phyloP scores from a whole-genome alignment of 306 rosid species.

The Pachyrhizus erosus region DNA sequence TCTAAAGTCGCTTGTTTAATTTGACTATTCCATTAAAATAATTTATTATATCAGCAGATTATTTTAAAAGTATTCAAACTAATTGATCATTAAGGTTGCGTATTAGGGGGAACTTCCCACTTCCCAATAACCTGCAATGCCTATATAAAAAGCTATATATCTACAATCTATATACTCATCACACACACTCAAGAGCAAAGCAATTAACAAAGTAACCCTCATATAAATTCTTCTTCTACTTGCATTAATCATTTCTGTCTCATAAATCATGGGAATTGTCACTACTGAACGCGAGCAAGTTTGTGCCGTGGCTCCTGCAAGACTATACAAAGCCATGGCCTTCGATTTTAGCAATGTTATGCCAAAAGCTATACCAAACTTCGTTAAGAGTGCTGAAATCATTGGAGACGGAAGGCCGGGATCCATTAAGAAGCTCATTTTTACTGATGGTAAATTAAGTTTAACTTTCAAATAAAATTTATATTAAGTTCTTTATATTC shows the following conservation, averaged over 20 bases:
- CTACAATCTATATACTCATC: not conserved
- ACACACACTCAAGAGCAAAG: not conserved
- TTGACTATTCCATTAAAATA: not conserved
- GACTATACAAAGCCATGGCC: slow-evolving; percentile 52
- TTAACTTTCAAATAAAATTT: not conserved
- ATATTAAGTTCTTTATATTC: not conserved
- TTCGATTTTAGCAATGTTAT: slow-evolving; percentile 38
- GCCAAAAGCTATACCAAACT: slow-evolving; percentile 42
- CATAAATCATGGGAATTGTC: slow-evolving; percentile 50
- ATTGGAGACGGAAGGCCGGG: slow-evolving; percentile 57
- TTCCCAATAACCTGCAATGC: not conserved
- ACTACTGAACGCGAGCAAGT: slow-evolving; percentile 37
- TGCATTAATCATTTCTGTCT: not conserved
- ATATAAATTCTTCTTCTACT: not conserved
- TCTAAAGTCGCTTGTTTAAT: not conserved
- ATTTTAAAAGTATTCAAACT: not conserved
- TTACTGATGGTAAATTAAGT: slow-evolving; percentile 33
- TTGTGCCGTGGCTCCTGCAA: slow-evolving; percentile 44
- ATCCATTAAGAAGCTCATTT: slow-evolving; percentile 46
- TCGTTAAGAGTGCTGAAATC: slow-evolving; percentile 37
- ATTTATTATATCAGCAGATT: not conserved
- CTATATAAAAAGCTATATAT: slow-evolving; percentile 10
- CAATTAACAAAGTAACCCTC: not conserved
- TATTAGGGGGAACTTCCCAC: not conserved
- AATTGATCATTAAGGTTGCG: not conserved